These are phyloP conservation scores for Pseudohalonectria lignicola DNA, from an alignment of 2,329 filamentous ascomycete genomes.

Conservation along the genomic window DNA sequence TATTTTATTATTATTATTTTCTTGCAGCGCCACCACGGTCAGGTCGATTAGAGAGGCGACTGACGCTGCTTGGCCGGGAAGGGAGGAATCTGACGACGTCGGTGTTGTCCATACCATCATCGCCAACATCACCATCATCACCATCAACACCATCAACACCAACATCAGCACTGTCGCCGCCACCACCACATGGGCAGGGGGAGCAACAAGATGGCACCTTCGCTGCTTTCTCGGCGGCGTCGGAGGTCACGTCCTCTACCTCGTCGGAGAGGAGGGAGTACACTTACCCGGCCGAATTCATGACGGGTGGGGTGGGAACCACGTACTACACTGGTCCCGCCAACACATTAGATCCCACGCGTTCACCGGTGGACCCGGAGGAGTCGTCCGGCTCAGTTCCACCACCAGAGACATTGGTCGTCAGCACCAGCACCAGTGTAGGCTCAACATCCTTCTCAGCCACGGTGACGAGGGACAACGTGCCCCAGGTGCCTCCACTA, in stretches of 20 bases:
- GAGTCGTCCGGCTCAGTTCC: neutral
- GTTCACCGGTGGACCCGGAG: too few species aligned
- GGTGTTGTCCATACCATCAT: neutral
- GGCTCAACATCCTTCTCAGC: too few species aligned
- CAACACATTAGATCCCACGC: neutral
- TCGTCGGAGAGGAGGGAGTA: neutral
- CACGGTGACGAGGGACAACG: too few species aligned
- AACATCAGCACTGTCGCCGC: too few species aligned
- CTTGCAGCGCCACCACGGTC: neutral
- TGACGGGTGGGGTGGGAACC: neutral
- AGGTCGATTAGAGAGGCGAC: conserved; percentile 1
- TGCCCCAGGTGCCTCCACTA: too few species aligned
- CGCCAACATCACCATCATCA: neutral
- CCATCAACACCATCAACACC: neutral
- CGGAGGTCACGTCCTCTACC: too few species aligned
- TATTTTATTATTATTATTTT: too few species aligned
- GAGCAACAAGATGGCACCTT: too few species aligned
- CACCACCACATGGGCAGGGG: too few species aligned
- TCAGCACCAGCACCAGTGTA: too few species aligned
- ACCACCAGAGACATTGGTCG: too few species aligned
- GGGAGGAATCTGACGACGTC: neutral
- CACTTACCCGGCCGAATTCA: conserved; percentile 1
- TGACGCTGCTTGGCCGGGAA: neutral
- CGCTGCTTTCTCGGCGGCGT: too few species aligned
- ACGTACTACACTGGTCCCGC: neutral